phyloP scores from a whole-genome alignment of 129 eudicot species.

The Calendula officinalis region DNA sequence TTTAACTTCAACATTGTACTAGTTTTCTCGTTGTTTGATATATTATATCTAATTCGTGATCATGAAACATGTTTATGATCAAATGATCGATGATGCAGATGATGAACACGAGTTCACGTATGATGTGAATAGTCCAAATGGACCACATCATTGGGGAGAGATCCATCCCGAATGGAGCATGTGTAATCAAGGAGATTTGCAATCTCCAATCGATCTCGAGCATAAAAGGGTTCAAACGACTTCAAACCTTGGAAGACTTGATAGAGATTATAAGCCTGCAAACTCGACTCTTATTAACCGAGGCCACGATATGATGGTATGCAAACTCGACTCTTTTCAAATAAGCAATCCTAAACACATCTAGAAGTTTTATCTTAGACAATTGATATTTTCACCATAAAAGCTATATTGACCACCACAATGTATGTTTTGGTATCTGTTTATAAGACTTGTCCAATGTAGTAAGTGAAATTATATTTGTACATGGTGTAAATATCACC shows the following conservation, averaged over 20 bases:
- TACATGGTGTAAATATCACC: too few relatives aligned
- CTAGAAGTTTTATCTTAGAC: too few relatives aligned
- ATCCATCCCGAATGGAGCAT: conserved; percentile 50
- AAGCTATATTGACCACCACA: too few relatives aligned
- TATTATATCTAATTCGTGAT: not conserved
- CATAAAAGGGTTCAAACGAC: conserved; percentile 42
- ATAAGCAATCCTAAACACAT: too few relatives aligned
- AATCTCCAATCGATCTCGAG: conserved; percentile 65
- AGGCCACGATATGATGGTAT: conserved; percentile 77
- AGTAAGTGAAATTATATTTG: too few relatives aligned
- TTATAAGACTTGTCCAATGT: too few relatives aligned
- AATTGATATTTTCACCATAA: too few relatives aligned
- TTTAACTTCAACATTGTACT: not conserved
- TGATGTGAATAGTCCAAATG: conserved; percentile 26
- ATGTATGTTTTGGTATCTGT: too few relatives aligned
- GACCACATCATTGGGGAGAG: conserved; percentile 58
- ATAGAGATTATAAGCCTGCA: conserved; percentile 44
- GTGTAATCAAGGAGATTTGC: conserved; percentile 59
- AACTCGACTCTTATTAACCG: conserved; percentile 61
- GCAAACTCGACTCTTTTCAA: too few relatives aligned
- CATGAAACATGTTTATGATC: not conserved
- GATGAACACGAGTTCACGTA: conserved; percentile 58
- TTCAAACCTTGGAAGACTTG: conserved; percentile 41
- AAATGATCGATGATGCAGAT: conserved; percentile 27
- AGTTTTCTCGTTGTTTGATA: not conserved